Base-by-base conservation (phyloP, 208 protist species). In the Leishmania martiniquensis region DNA sequence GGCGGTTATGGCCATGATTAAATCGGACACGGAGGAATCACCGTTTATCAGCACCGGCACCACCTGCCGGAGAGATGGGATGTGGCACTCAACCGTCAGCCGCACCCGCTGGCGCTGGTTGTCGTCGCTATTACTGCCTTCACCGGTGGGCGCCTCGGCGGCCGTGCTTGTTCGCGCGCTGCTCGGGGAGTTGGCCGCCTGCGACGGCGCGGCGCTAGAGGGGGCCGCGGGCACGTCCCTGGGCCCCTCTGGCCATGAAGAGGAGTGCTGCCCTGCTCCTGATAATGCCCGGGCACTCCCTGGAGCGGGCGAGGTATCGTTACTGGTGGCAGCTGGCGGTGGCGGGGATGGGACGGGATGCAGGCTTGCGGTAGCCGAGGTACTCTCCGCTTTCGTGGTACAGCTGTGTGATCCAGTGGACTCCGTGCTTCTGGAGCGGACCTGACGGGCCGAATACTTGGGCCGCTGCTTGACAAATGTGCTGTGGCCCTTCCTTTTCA, bases 21-120 rank as follows among this genome's bases (percentile, higher is more conserved):
- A 22, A 44, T 95, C 93, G 15, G 54, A 81, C 13, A 94, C 78
- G 0, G 91, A 90, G 20, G 85, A 85, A 34, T 93, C 87, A 25
- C 84, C 84, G 34, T 68, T 78, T 44, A 95, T 74, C 59, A 63
- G 42, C 29, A 97, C 71, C 4, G 37, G 5, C n/a, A 93, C 84
- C 4, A 51, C 60, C 29, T 80, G 66, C 1, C 85, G 70, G 22
- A 92, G 67, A 12, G 81, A 86, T 3, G 93, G 93, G 34, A 93
- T 75, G 51, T 77, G 49, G 66, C 86, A 93, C 52, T 88, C 81
- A 12, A 93, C 66, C 17, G 47, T 85, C 47, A 93, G 69, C 39
- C 59, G 77, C 4, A 82, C 57, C 3, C 75, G 76, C 76, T 60
- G 73, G 39, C 80, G 78, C 76, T 84, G 85, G 45, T 62, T 68